Evolutionary conservation across 2,329 filamentous ascomycete species (phyloP), one percentile per base, ranked within the genome.

Genomic region (Spiromastix sp.): DNA sequence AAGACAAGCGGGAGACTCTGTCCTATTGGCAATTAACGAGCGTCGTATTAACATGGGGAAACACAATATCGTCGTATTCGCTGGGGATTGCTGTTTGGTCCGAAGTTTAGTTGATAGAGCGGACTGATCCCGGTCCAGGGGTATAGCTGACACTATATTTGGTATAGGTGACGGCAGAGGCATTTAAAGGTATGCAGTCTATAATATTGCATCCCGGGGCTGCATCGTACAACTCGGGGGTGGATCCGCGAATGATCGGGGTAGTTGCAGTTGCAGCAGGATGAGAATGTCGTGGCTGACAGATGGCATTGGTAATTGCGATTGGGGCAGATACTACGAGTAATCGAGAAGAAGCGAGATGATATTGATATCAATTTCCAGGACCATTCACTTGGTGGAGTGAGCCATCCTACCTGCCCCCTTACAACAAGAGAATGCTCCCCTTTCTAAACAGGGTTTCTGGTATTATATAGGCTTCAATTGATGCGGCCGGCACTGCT

Each of bases 331-430:
- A 67, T 91, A 47, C 73, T 96, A 55, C 81, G 80, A 56, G 71
- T 81, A 4, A 68, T 96, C 40, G 82, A 93, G 66, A 72, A 79
- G 50, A 65, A 69, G 48, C 79, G 76, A 55, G 72, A 79, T 38
- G 74, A 78, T 46, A 71, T 81, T 57, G 80, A 80, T 52, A 94
- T 96, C 68, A 85, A 91, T 58, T 81, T 95, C 51, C 75, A 94
- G 56, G 77, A 94, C 38, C 85, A 95, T 57, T 71, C 93, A 38
- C 74, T 98, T 39, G 87, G 91, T 52, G 89, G 91, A 53, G 89
- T 93, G 75, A 68, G 84, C 74, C 11, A 8, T 5, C 20, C 21
- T 19, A 24, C 28, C 45, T 46, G 21, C 43, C 46, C n/a, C n/a
- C n/a, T n/a, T n/a, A n/a, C n/a, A n/a, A n/a, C n/a, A n/a, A n/a